A percentile compares a stretch with the other conserved stretches of the same genome.
These are phyloP conservation scores for Lotus japonicus DNA, from an alignment of 306 rosid genomes.

Conservation along the genomic window DNA sequence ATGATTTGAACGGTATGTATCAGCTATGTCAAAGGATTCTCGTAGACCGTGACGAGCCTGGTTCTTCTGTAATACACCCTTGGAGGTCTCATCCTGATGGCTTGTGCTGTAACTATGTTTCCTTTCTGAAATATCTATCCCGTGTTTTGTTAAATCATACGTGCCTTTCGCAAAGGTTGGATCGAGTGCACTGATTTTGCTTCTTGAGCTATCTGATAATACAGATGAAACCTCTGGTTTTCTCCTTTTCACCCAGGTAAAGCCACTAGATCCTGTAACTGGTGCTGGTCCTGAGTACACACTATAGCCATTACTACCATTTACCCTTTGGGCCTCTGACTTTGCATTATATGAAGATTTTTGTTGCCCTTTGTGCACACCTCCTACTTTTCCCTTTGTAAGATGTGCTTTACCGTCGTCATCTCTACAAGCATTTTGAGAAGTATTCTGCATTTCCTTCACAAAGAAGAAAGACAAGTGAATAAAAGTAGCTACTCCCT, in stretches of 20 bases:
- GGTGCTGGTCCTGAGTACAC: slow-evolving; percentile 44
- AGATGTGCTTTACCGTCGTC: slow-evolving; percentile 22
- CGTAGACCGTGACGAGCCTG: neutral
- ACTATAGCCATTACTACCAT: slow-evolving; percentile 30
- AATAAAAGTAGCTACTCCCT: slow-evolving; percentile 2
- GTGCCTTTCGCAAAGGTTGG: slow-evolving; percentile 63
- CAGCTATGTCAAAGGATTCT: slow-evolving; percentile 50
- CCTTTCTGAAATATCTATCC: slow-evolving; percentile 24
- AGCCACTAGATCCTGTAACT: slow-evolving; percentile 62
- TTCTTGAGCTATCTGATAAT: slow-evolving; percentile 68
- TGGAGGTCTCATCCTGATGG: slow-evolving; percentile 12
- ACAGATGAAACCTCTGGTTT: slow-evolving; percentile 47
- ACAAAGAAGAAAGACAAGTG: neutral
- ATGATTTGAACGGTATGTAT: slow-evolving; percentile 20
- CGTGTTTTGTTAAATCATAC: slow-evolving; percentile 28
- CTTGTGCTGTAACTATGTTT: slow-evolving; percentile 9
- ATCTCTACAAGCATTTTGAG: slow-evolving; percentile 29
- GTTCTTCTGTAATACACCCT: slow-evolving; percentile 21
- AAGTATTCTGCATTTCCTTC: slow-evolving; percentile 49
- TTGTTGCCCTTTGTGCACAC: slow-evolving; percentile 31
- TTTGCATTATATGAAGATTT: slow-evolving; percentile 45
- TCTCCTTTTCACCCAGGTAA: slow-evolving; percentile 63
- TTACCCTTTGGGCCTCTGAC: slow-evolving; percentile 36
- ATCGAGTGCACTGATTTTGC: slow-evolving; percentile 78
- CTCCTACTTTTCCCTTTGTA: slow-evolving; percentile 36